These are phyloP conservation scores for Actinidia chinensis DNA, from an alignment of 179 eudicot genomes.

Conservation along the genomic window DNA sequence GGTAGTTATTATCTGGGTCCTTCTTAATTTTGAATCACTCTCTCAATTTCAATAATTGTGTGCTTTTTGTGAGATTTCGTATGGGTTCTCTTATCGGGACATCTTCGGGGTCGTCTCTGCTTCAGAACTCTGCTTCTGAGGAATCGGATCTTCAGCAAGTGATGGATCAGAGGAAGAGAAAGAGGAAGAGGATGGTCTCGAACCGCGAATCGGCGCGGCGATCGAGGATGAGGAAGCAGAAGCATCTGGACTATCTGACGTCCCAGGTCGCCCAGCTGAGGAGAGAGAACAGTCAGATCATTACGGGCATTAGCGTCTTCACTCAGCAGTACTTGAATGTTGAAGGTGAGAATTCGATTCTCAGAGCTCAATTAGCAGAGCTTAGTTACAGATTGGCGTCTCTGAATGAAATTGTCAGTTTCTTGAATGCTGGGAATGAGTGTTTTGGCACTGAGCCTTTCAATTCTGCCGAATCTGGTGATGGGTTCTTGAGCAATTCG, in stretches of 20 bases:
- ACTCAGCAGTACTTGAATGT: slow-evolving; percentile 43
- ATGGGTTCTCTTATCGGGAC: slow-evolving; percentile 32
- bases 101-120: slow-evolving; percentile 20
- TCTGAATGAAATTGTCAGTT: slow-evolving; percentile 51
- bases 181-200: slow-evolving; percentile 73
- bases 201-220: slow-evolving; percentile 89
- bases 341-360: slow-evolving; percentile 63
- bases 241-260: slow-evolving; percentile 65
- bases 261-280: slow-evolving; percentile 45
- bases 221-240: slow-evolving; percentile 77
- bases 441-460: slow-evolving; percentile 17
- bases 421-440: slow-evolving; percentile 17
- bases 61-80: not conserved
- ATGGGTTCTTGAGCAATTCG: slow-evolving; percentile 38
- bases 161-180: slow-evolving; percentile 53
- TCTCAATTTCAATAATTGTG: not conserved
- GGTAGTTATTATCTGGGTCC: slow-evolving; percentile 14
- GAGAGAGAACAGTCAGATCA: slow-evolving; percentile 51
- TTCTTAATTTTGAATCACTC: slow-evolving; percentile 9
- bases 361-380: slow-evolving; percentile 69
- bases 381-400: slow-evolving; percentile 69
- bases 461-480: slow-evolving; percentile 25
- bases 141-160: slow-evolving; percentile 22
- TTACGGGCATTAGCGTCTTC: slow-evolving; percentile 41
- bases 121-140: slow-evolving; percentile 29